Evolutionary conservation across 78 protist species (phyloP).

Genomic region (Trichosphaerium sp.): DNA sequence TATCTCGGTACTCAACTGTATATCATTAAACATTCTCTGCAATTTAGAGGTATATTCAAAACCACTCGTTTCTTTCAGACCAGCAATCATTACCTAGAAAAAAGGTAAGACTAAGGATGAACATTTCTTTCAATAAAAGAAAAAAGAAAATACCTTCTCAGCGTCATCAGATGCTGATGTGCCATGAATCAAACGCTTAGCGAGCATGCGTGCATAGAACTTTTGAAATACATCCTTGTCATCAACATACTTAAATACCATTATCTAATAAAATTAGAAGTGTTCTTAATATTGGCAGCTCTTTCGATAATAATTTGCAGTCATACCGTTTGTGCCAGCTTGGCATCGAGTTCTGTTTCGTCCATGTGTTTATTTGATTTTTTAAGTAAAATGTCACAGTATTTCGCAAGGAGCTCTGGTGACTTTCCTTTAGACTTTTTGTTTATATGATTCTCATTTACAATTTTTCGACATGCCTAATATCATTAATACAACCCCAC

Average conservation of each 20-base stretch:
- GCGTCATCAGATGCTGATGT: conserved; percentile 61
- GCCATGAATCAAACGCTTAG: conserved; percentile 42
- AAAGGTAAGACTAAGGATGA: background rate
- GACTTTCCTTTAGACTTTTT: conserved; percentile 20
- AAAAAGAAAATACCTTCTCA: conserved; percentile 28
- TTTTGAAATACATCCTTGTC: conserved; percentile 74
- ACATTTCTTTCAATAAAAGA: too few relatives aligned
- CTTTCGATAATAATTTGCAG: too few relatives aligned
- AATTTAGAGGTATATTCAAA: conserved; percentile 51
- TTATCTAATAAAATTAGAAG: conserved; percentile 16
- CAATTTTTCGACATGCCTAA: conserved; percentile 51
- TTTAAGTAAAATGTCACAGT: conserved; percentile 58
- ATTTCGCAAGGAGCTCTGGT: conserved; percentile 67
- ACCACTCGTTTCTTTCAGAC: conserved; percentile 43
- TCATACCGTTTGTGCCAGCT: conserved; percentile 37
- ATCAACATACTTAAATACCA: conserved; percentile 59
- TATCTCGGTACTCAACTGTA: conserved; percentile 37
- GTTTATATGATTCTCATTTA: conserved; percentile 34
- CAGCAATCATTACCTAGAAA: background rate
- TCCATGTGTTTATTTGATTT: conserved; percentile 16
- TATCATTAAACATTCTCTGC: conserved; percentile 64
- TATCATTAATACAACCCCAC: too few relatives aligned
- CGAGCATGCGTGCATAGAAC: conserved; percentile 51
- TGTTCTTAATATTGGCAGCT: background rate
- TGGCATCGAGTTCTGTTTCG: conserved; percentile 58